Evolutionary conservation across 331 rosid genomes (phyloP).

Genomic region (Acacia concinna): DNA sequence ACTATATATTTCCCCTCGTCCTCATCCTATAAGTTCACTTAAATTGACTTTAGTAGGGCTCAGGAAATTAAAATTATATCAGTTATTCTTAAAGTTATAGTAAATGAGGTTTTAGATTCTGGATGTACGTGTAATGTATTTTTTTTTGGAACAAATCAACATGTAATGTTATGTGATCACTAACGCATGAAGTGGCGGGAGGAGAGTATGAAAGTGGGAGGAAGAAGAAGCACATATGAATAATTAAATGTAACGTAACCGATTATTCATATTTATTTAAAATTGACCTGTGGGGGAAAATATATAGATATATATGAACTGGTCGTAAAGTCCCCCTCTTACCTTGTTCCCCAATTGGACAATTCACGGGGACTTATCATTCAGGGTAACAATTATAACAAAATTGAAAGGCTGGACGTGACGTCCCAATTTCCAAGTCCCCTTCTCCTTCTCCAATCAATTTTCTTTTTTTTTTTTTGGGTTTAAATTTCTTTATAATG

Average conservation of each 20-base stretch:
- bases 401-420: background rate
- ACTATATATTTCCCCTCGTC: background rate
- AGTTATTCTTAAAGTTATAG: background rate
- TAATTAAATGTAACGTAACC: background rate
- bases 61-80: background rate
- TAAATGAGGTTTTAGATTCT: background rate
- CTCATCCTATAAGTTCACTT: background rate
- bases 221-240: background rate
- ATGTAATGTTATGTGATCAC: too few species aligned
- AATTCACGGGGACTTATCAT: background rate
- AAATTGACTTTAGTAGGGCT: background rate
- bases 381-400: background rate
- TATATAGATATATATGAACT: too few species aligned
- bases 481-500: background rate
- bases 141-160: too few species aligned
- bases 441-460: conserved; percentile 6
- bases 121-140: background rate
- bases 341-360: background rate
- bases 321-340: background rate
- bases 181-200: conserved; percentile 22
- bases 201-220: conserved; percentile 52
- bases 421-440: conserved; percentile 1
- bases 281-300: background rate
- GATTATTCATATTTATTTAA: background rate
- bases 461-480: background rate